Evolutionary conservation across 148 eudicot genomes (phyloP).

Genomic region (Fagopyrum esculentum): DNA sequence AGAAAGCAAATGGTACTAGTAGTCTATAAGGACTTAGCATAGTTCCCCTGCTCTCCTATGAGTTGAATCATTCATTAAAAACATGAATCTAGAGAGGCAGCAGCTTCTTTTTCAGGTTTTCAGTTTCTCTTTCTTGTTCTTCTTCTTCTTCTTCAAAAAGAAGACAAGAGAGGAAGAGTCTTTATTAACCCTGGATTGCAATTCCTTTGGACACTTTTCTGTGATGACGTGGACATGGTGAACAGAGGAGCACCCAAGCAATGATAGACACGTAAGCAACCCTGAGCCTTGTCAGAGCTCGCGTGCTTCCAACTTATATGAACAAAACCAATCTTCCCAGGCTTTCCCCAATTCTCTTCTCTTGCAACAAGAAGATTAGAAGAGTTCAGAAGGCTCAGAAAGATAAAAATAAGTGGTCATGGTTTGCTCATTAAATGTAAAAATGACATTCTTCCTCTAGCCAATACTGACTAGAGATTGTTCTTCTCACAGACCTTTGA

Average conservation of each 20-base stretch:
- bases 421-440: neutral
- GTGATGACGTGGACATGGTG: neutral
- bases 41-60: no score
- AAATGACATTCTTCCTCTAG: neutral
- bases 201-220: neutral
- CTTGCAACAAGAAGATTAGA: neutral
- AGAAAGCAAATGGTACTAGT: no score
- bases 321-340: neutral
- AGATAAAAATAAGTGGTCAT: constrained; percentile 1
- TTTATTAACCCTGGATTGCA: no score
- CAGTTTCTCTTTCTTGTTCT: neutral
- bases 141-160: neutral
- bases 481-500: neutral
- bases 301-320: constrained; percentile 3
- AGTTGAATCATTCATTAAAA: neutral
- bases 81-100: neutral
- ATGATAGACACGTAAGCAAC: neutral
- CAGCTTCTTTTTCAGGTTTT: neutral
- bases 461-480: neutral
- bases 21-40: no score
- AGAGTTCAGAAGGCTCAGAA: neutral
- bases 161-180: neutral
- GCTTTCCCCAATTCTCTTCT: neutral
- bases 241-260: neutral
- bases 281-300: constrained; percentile 4